Base-by-base conservation (phyloP, 1,284 basidiomycete species). In the Schizopora paradoxa region DNA sequence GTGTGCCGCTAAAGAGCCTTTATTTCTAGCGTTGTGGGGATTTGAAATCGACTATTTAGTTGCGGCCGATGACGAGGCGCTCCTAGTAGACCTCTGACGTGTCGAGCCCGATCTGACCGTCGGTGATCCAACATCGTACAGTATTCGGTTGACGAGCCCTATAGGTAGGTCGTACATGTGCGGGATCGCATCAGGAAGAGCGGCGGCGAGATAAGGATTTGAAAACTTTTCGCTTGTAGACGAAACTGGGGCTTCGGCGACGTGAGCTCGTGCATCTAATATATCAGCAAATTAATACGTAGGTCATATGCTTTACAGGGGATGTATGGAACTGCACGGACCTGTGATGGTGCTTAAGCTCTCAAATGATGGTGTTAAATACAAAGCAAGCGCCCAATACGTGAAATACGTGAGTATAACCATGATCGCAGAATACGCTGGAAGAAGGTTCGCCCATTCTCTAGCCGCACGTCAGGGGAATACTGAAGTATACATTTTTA, bases 371-470 rank as follows among this genome's bases (percentile, higher is more conserved):
- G 91, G 91, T 6, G 87, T 88, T 8, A 72, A 72, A 47, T 75
- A 75, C 6, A 91, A 65, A 0, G 86, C 85, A 51, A 93, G 66
- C 5, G 83, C 78, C 53, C 83, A 82, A 60, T 93, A 92, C 1
- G 74, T 70, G 60, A 81, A 77, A 63, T 92, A 93, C 2, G 87
- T 82, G 46, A 88, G 70, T 35, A 92, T 73, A 35, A 84, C 76
- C 10, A 86, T 55, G 35, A 91, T 65, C 54, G 89, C 71, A 10
- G 85, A 74, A 66, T 84, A 93, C 13, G 88, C 79, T 19, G 91
- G 91, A n/a, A 93, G 61, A 26, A 93, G 74, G 22, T 92, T 57
- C 16, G 87, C 76, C 90, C 91, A 93, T 71, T 93, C 88, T 22
- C 90, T 91, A 54, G 22, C 8, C 5, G 26, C 41, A 42, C 46